Conservation (phyloP, 306 rosid genomes). For the Rubus parviflorus region DNA sequence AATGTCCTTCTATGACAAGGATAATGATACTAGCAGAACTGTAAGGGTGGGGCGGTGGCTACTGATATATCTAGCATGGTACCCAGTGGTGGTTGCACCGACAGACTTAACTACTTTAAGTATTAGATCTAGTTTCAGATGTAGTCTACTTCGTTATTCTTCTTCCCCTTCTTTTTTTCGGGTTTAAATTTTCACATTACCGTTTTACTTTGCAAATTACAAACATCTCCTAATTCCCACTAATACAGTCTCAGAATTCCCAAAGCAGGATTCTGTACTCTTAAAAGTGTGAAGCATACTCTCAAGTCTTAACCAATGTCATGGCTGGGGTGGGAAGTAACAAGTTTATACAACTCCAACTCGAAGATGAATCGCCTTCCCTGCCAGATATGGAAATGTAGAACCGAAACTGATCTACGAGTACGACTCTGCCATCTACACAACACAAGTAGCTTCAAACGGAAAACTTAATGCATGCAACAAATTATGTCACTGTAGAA, state of each 20-base stretch:
- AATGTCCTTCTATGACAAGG: conserved; percentile 34
- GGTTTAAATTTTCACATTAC: neutral
- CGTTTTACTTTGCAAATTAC: neutral
- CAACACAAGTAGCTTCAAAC: neutral
- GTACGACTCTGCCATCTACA: neutral
- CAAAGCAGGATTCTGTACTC: too few relatives aligned
- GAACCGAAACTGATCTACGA: neutral
- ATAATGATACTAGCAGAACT: neutral
- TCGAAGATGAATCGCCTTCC: neutral
- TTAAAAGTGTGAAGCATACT: too few relatives aligned
- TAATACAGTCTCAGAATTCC: neutral
- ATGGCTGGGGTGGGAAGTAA: too few relatives aligned
- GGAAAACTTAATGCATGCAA: neutral
- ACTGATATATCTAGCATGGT: neutral
- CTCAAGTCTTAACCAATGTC: too few relatives aligned
- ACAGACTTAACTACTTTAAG: neutral
- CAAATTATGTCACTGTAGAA: too few relatives aligned
- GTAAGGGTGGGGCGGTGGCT: neutral
- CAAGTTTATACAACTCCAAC: neutral
- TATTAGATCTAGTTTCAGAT: neutral
- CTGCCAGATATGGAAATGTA: too few relatives aligned
- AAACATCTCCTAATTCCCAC: neutral
- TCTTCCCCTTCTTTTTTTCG: neutral
- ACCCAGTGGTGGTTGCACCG: neutral
- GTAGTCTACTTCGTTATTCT: neutral